These are phyloP conservation scores for Suillus subaureus DNA, from an alignment of 768 basidiomycete genomes.

Conservation along the genomic window DNA sequence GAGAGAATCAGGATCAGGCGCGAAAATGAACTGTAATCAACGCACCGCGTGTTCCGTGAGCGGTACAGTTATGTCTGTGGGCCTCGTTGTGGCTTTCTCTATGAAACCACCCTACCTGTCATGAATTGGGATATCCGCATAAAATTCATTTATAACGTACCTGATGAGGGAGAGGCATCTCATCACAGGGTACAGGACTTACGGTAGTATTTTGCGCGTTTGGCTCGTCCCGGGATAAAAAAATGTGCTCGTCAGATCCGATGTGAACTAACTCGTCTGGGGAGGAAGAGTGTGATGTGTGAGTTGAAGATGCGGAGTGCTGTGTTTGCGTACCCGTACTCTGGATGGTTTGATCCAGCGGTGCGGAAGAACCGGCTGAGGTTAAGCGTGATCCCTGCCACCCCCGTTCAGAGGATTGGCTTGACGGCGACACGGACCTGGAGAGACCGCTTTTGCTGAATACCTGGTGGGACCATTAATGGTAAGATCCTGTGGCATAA, in stretches of 20 bases:
- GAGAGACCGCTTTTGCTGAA: background rate
- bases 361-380: background rate
- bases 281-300: background rate
- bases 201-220: background rate
- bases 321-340: background rate
- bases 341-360: background rate
- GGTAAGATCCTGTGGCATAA: background rate
- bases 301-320: too few species aligned
- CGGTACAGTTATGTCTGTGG: background rate
- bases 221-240: background rate
- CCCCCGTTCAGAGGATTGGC: background rate
- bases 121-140: background rate
- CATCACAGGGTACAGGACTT: too few species aligned
- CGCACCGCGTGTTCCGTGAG: background rate
- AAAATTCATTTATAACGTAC: background rate
- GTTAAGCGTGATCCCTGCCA: background rate
- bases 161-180: background rate
- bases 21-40: too few species aligned
- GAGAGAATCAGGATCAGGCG: background rate
- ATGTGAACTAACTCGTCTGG: background rate
- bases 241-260: background rate
- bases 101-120: background rate
- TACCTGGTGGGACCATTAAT: background rate
- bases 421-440: conserved; percentile 1
- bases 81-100: background rate